Evolutionary conservation across 441 rosid species (phyloP), one percentile per base, ranked within the genome.

Genomic region (Populus hybrid): DNA sequence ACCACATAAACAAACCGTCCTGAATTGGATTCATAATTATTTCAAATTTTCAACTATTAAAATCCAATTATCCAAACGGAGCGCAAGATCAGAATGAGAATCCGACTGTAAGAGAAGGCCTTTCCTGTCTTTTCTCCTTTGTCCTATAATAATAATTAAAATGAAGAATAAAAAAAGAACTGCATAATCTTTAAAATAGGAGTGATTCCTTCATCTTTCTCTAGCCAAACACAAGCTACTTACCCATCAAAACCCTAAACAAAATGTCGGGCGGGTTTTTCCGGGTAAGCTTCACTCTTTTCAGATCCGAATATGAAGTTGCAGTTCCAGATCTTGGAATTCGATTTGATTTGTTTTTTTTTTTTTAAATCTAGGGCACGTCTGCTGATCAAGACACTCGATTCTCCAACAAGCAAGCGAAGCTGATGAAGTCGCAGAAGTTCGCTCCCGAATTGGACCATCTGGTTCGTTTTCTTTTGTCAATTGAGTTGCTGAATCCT

Each of bases 331-430:
- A 82, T 80, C 77, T 77, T 30, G 32, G 34, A 63, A 26, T 73
- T 38, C n/a, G 69, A 76, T 7, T 69, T 67, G 42, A 50, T 14
- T 40, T 74, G 24, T 5, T 21, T 76, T 42, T 65, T 82, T 65
- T 32, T 71, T 77, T 34, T 6, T 1, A 34, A 63, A 5, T 72
- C 34, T 71, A 96, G 99, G 99, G 99, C 40, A 93, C 99, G 36
- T 93, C 99, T 75, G 98, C 98, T 30, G 99, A 96, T 77, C 99
- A 96, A 76, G 98, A 96, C 81, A 96, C 98, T 77, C 89, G 99
- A 77, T 96, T 94, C 86, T 96, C 99, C 34, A 94, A 96, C 92
- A 96, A 96, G 90, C 99, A 96, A 83, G 98, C 97, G 5, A 96
- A 93, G 85, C 89, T 96, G 61, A 30, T 94, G 87, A 96, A 96